Evolutionary conservation across 2,329 filamentous ascomycete species (phyloP).

Genomic region (Aspergillus quadricinctus): DNA sequence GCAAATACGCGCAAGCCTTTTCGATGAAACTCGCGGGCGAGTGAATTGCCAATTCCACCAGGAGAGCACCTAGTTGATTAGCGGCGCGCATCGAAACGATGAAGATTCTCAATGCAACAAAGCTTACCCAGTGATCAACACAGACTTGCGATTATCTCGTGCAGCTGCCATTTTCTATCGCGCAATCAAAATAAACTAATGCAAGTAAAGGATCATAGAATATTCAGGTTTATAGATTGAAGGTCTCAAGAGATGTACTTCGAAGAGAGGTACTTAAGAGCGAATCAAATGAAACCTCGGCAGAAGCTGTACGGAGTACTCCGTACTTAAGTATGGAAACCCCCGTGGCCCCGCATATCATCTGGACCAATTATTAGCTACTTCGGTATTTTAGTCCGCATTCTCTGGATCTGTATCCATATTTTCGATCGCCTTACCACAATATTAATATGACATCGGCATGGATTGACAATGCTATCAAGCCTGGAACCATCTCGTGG

Average conservation of each 20-base stretch:
- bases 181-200: not conserved
- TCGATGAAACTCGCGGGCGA: slow-evolving; percentile 54
- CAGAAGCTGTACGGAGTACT: not conserved
- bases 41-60: slow-evolving; percentile 55
- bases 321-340: too few species aligned
- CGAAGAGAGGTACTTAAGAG: not conserved
- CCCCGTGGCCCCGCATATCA: not conserved
- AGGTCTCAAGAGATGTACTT: not conserved
- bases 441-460: not conserved
- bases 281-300: not conserved
- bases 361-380: not conserved
- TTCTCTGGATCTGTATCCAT: not conserved
- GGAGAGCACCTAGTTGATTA: slow-evolving; percentile 33
- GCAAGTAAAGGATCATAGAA: not conserved
- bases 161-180: slow-evolving; percentile 18
- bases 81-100: not conserved
- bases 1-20: slow-evolving; percentile 54
- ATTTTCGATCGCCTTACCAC: not conserved
- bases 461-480: too few species aligned
- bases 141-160: slow-evolving; percentile 33
- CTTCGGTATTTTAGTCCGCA: too few species aligned
- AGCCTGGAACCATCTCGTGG: too few species aligned
- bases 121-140: slow-evolving; percentile 41
- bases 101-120: not conserved
- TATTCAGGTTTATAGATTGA: not conserved